A percentile compares a stretch with the other conserved stretches of the same genome.
phyloP scores from a whole-genome alignment of 164 flowering plant species.

The Vitis labrusca region DNA sequence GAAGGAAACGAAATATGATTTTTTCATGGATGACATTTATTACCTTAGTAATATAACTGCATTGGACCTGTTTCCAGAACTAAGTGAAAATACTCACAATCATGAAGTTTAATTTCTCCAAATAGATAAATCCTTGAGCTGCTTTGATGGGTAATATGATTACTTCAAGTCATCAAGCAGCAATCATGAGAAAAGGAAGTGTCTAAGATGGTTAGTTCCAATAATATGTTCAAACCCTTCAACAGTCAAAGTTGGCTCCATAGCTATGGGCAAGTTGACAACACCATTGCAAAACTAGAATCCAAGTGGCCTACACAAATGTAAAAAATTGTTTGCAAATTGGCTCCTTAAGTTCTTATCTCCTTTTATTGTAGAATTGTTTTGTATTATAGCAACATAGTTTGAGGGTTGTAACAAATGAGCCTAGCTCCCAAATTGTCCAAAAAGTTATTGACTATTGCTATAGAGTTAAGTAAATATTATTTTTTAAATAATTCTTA shows the following conservation, averaged over 20 bases:
- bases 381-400: no score
- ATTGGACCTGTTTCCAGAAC: conserved; percentile 47
- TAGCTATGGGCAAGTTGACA: conserved; percentile 88
- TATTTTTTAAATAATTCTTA: no score
- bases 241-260: conserved; percentile 84
- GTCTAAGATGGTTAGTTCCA: conserved; percentile 94
- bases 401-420: no score
- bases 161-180: conserved; percentile 73
- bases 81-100: conserved; percentile 52
- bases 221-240: conserved; percentile 97
- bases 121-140: conserved; percentile 61
- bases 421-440: no score
- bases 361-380: no score
- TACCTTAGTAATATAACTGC: conserved; percentile 5
- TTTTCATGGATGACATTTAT: not conserved
- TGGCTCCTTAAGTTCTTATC: conserved; percentile 32
- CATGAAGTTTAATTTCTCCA: conserved; percentile 83
- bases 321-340: conserved; percentile 73
- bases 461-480: no score
- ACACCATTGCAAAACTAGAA: conserved; percentile 96
- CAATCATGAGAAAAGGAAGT: conserved; percentile 81
- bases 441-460: no score
- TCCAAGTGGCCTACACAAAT: conserved; percentile 76
- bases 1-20: not conserved
- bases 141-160: conserved; percentile 87